Base-by-base conservation (phyloP, 305 asterid genomes). In the Fraxinus latifolia region DNA sequence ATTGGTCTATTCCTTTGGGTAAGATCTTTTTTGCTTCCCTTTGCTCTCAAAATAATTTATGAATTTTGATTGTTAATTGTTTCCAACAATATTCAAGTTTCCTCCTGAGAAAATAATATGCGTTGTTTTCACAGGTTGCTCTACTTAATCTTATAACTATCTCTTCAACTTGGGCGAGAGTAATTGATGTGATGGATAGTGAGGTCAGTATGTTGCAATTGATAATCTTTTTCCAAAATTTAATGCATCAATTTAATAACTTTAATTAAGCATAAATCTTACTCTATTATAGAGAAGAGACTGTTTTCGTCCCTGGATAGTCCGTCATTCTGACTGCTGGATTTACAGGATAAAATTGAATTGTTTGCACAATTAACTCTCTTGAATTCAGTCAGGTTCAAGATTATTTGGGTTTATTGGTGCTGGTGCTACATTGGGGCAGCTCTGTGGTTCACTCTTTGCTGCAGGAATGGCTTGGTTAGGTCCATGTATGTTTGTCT, bases 381-480 rank as follows among this genome's bases (percentile, higher is more conserved):
- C 82, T 80, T 84, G 83, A 84, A 82, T 96, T 87, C 97, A 96
- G 98, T 94, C 99, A 96, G 99, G 99, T 90, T 93, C 97, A 87
- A 92, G 99, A 93, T 87, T 96, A 93, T 96, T 96, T 84, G 99
- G 99, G 77, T 96, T 96, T 89, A 92, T 94, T 88, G 99, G 99
- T 79, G 99, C 98, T 87, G 99, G 99, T 78, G 98, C 99, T 83
- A 96, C 99, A 14, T 78, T 96, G 78, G 99, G 97, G 15, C 98
- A 96, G 91, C 97, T 96, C 79, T 87, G 90, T 87, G 99, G 99
- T 85, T 96, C 97, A 19, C 87, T 96, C 47, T 93, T 96, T 86
- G 98, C 99, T 36, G 87, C 97, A 17, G 97, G 91, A 83, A 90
- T 92, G 97, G 99, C 97, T 87, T 92, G 99, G 95, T 87, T 96